phyloP scores from a whole-genome alignment of 208 protist species.

The Crithidia brevicula region DNA sequence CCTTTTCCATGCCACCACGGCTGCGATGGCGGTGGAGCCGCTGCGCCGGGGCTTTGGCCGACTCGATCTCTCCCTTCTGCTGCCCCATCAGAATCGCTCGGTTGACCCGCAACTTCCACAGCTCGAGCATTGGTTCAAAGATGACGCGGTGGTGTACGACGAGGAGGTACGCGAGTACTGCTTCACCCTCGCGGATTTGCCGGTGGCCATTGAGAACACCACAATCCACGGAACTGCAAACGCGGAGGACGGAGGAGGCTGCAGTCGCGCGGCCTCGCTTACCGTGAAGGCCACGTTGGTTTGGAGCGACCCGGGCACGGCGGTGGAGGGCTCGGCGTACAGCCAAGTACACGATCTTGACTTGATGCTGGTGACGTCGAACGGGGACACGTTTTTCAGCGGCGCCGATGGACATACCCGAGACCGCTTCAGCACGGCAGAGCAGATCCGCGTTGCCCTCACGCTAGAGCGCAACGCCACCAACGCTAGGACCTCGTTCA shows the following conservation, averaged over 20 bases:
- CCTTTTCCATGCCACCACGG: slow-evolving; percentile 56
- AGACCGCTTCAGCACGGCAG: slow-evolving; percentile 59
- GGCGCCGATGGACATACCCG: slow-evolving; percentile 5
- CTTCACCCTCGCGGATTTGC: slow-evolving; percentile 18
- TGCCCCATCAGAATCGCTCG: slow-evolving; percentile 26
- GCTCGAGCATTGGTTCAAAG: slow-evolving; percentile 23
- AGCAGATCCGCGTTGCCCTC: slow-evolving; percentile 55
- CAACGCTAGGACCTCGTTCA: background rate
- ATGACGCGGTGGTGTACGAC: slow-evolving; percentile 25
- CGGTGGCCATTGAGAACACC: background rate
- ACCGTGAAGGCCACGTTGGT: slow-evolving; percentile 69
- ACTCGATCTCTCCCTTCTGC: slow-evolving; percentile 69
- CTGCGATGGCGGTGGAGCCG: slow-evolving; percentile 13
- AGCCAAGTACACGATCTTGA: slow-evolving; percentile 88
- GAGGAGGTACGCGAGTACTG: slow-evolving; percentile 25
- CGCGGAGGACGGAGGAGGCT: background rate
- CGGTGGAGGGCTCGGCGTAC: slow-evolving; percentile 53
- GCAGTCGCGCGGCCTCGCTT: slow-evolving; percentile 13
- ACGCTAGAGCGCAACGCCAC: slow-evolving; percentile 9
- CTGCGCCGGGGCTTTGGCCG: slow-evolving; percentile 55
- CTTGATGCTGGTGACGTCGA: slow-evolving; percentile 63
- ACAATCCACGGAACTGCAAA: background rate
- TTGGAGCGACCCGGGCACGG: slow-evolving; percentile 79
- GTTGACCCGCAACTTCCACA: slow-evolving; percentile 8
- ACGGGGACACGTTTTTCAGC: slow-evolving; percentile 56